Percentiles rank a stretch among this genome's conserved stretches.
These are phyloP conservation scores for Suillus spraguei DNA, from an alignment of 768 basidiomycete genomes.

Conservation along the genomic window DNA sequence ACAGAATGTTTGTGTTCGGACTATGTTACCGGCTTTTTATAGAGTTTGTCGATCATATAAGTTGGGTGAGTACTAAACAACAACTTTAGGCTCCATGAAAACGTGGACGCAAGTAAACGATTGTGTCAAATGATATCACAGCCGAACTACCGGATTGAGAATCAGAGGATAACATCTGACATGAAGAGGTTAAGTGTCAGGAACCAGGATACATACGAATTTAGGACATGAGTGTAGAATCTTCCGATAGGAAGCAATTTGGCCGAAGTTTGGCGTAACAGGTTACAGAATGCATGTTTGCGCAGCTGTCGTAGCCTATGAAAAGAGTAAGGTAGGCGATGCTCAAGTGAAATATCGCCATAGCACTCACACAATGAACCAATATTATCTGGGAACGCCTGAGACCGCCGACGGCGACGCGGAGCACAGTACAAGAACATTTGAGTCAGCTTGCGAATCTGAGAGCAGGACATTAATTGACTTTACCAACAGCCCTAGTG, in stretches of 20 bases:
- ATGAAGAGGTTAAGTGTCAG: conserved; percentile 17
- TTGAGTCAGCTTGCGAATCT: conserved; percentile 14
- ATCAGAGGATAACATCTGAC: conserved; percentile 15
- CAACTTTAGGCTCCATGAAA: conserved; percentile 9
- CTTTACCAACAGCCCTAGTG: conserved; percentile 9
- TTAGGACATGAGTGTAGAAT: conserved; percentile 15
- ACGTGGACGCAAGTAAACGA: conserved; percentile 12
- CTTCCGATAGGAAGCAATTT: conserved; percentile 18
- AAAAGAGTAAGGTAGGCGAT: conserved; percentile 10
- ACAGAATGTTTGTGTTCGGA: conserved; percentile 18
- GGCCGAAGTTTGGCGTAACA: too few species aligned
- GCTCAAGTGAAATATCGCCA: not conserved
- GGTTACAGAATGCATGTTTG: too few species aligned
- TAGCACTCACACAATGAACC: conserved; percentile 15
- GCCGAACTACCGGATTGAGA: conserved; percentile 21
- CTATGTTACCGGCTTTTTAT: conserved; percentile 20
- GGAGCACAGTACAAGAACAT: not conserved
- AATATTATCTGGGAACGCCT: conserved; percentile 7
- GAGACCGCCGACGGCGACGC: not conserved
- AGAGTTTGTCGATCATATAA: conserved; percentile 21
- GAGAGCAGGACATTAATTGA: conserved; percentile 12
- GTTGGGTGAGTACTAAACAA: conserved; percentile 17
- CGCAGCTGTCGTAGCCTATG: conserved; percentile 11
- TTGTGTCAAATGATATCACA: conserved; percentile 20
- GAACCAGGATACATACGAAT: conserved; percentile 17